Conservation (phyloP, 176 grass and related monocot species). For the Chrysopogon serrulatus region DNA sequence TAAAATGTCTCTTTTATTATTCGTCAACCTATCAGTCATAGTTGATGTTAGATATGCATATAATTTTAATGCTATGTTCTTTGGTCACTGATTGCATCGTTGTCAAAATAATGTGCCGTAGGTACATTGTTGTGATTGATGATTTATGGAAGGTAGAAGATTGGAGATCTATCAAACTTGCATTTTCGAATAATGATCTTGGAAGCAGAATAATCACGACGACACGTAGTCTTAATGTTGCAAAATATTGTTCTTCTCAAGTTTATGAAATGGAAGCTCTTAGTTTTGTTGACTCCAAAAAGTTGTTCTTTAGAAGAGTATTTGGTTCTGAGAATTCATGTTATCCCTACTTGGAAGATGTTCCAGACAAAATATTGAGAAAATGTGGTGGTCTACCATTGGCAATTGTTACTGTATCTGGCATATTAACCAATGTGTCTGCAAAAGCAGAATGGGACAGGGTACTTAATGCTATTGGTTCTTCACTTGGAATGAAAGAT, state of each 20-base stretch:
- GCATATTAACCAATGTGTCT: background rate
- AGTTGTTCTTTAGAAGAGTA: background rate
- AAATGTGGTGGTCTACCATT: background rate
- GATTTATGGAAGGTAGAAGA: background rate
- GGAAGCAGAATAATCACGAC: background rate
- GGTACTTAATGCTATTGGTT: background rate
- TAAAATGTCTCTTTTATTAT: too few relatives aligned
- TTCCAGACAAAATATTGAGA: background rate
- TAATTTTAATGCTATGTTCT: too few relatives aligned
- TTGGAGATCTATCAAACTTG: background rate
- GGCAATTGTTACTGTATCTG: background rate
- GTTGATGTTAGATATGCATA: too few relatives aligned
- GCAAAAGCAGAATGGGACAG: background rate
- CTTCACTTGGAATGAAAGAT: background rate
- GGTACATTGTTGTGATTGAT: slow-evolving; percentile 20
- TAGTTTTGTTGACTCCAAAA: background rate
- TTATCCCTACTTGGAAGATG: background rate
- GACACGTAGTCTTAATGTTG: background rate
- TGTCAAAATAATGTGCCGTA: background rate
- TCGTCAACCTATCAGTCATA: too few relatives aligned
- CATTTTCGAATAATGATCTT: background rate
- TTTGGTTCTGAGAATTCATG: background rate
- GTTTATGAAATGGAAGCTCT: background rate
- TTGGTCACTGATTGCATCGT: background rate
- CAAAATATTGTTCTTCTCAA: background rate